Evolutionary conservation across 2,329 filamentous ascomycete species (phyloP).

Genomic region (Sporothrix euskadiensis): DNA sequence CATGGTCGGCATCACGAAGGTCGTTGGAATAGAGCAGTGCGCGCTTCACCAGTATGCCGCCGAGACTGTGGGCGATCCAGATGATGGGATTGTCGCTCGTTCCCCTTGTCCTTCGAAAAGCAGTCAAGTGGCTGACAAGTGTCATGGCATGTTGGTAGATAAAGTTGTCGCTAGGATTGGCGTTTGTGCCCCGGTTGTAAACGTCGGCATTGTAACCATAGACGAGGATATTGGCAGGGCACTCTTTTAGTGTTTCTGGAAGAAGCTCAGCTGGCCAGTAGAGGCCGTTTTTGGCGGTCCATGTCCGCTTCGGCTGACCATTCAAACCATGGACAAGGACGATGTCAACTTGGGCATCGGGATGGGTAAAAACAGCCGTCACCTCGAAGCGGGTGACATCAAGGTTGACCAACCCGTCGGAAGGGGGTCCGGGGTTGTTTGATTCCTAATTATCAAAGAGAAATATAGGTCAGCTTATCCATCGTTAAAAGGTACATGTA

Average conservation of each 20-base stretch:
- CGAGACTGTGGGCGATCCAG: slow-evolving; percentile 73
- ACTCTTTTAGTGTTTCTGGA: slow-evolving; percentile 57
- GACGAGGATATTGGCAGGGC: slow-evolving; percentile 64
- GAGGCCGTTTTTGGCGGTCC: slow-evolving; percentile 56
- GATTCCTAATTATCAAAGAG: not conserved
- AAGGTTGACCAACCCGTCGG: slow-evolving; percentile 22
- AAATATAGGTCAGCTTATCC: not conserved
- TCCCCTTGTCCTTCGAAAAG: slow-evolving; percentile 61
- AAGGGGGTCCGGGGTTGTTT: not conserved
- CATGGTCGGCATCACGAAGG: slow-evolving; percentile 58
- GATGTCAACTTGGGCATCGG: slow-evolving; percentile 62
- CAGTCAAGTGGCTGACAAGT: slow-evolving; percentile 61
- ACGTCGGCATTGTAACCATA: slow-evolving; percentile 76
- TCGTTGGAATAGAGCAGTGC: slow-evolving; percentile 68
- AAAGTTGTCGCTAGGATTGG: slow-evolving; percentile 62
- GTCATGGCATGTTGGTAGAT: slow-evolving; percentile 72
- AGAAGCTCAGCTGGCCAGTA: slow-evolving; percentile 73
- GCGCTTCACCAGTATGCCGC: slow-evolving; percentile 70
- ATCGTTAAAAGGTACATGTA: no score
- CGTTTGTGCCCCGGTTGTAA: slow-evolving; percentile 48
- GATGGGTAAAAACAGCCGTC: slow-evolving; percentile 60
- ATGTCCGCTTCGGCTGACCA: slow-evolving; percentile 65
- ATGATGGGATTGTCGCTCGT: slow-evolving; percentile 67
- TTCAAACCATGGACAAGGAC: slow-evolving; percentile 72
- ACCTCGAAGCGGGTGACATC: slow-evolving; percentile 51